Conservation (phyloP, 768 basidiomycete species). For the Piloderma croceum region DNA sequence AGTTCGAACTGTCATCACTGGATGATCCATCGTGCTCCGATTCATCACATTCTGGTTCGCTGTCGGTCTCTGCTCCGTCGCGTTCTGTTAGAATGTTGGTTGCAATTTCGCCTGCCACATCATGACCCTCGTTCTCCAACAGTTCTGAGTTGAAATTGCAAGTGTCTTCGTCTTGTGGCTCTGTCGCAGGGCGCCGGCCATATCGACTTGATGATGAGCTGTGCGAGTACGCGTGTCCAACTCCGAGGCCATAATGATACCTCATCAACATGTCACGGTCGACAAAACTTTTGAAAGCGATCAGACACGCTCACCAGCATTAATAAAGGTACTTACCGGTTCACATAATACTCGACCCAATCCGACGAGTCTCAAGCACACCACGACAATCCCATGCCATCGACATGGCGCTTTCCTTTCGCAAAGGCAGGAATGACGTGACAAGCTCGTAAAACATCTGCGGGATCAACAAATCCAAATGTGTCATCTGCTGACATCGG, state of each 20-base stretch:
- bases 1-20: too few species aligned
- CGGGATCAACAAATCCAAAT: constrained; percentile 10
- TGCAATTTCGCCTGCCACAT: too few species aligned
- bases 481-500: background rate
- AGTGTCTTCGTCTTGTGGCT: too few species aligned
- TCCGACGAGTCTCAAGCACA: constrained; percentile 1
- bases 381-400: background rate
- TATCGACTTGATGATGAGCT: too few species aligned
- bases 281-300: background rate
- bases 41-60: too few species aligned
- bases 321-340: background rate
- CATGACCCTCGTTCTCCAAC: too few species aligned
- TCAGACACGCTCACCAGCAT: background rate
- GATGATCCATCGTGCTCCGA: too few species aligned
- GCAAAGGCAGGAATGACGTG: constrained; percentile 8
- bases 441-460: constrained; percentile 5
- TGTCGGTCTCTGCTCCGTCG: too few species aligned
- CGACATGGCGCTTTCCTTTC: too few species aligned
- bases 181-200: too few species aligned
- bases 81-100: too few species aligned
- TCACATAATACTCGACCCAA: constrained; percentile 10
- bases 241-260: constrained; percentile 2
- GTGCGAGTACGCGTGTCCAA: constrained; percentile 2
- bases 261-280: constrained; percentile 1
- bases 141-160: too few species aligned